Percentiles rank a stretch among this genome's conserved stretches.
These are phyloP conservation scores for Lithohypha guttulata DNA, from an alignment of 2,329 filamentous ascomycete genomes.

Conservation along the genomic window DNA sequence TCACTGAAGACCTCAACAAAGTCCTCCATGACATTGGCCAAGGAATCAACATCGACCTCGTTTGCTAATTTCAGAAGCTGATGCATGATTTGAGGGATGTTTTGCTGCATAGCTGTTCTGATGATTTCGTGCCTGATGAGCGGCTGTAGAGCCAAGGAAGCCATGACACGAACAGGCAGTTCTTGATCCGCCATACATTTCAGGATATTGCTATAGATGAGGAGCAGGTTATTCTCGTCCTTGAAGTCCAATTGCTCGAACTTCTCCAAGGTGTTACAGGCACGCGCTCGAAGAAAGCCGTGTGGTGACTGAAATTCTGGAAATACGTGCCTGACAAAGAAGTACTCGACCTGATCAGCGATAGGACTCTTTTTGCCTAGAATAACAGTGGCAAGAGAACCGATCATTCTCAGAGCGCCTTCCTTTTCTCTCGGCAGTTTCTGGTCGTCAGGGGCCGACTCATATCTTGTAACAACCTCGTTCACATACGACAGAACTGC, in stretches of 20 bases:
- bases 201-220: conserved; percentile 92
- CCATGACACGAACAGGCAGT: conserved; percentile 86
- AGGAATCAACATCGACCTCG: conserved; percentile 91
- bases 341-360: conserved; percentile 94
- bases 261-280: conserved; percentile 95
- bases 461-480: conserved; percentile 85
- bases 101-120: conserved; percentile 88
- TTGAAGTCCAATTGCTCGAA: conserved; percentile 97
- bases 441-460: conserved; percentile 68
- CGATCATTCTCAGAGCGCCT: conserved; percentile 92
- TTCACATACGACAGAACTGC: conserved; percentile 93
- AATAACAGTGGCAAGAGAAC: conserved; percentile 84
- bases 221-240: conserved; percentile 86
- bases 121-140: conserved; percentile 93
- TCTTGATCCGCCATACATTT: conserved; percentile 94
- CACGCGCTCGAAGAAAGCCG: conserved; percentile 84
- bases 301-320: conserved; percentile 90
- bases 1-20: conserved; percentile 98
- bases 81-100: conserved; percentile 98
- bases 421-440: conserved; percentile 96
- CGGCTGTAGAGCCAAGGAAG: conserved; percentile 84
- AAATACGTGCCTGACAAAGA: conserved; percentile 96
- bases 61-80: conserved; percentile 94
- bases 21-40: conserved; percentile 98
- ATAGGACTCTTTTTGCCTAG: conserved; percentile 97